These are phyloP conservation scores for Spencermartinsiella europaea DNA, from an alignment of 805 yeast species.

Conservation along the genomic window DNA sequence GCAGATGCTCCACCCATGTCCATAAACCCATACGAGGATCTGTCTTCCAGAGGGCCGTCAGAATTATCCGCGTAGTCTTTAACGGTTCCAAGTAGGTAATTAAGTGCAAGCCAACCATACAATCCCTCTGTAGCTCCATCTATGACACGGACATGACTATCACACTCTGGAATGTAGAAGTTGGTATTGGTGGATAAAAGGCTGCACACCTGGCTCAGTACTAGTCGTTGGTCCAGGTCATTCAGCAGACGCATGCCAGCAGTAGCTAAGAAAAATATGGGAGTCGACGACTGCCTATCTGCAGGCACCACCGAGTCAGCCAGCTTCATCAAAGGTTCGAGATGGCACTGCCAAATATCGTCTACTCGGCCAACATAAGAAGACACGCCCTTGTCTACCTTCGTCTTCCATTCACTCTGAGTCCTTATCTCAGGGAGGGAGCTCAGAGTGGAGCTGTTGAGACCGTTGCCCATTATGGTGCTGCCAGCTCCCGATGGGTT, in stretches of 20 bases:
- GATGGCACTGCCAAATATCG: conserved; percentile 67
- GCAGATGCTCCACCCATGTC: conserved; percentile 99
- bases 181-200: conserved; percentile 48
- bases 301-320: conserved; percentile 70
- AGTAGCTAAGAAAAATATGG: conserved; percentile 87
- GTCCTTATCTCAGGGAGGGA: conserved; percentile 68
- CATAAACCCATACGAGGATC: conserved; percentile 83
- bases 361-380: conserved; percentile 49
- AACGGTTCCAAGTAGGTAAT: conserved; percentile 69
- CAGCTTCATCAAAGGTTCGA: conserved; percentile 55
- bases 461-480: conserved; percentile 2
- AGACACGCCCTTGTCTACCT: conserved; percentile 82
- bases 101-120: conserved; percentile 92
- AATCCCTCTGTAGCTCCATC: conserved; percentile 95
- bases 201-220: conserved; percentile 59
- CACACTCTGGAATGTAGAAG: conserved; percentile 56
- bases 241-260: conserved; percentile 92
- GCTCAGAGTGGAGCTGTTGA: conserved; percentile 30
- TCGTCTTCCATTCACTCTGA: conserved; percentile 61
- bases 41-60: conserved; percentile 28
- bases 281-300: conserved; percentile 58
- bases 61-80: conserved; percentile 24
- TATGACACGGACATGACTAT: conserved; percentile 71
- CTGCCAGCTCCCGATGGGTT: conserved; percentile 35
- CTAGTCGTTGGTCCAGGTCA: conserved; percentile 43